Base-by-base conservation (phyloP, 441 rosid genomes). In the Flueggea neowawraea region DNA sequence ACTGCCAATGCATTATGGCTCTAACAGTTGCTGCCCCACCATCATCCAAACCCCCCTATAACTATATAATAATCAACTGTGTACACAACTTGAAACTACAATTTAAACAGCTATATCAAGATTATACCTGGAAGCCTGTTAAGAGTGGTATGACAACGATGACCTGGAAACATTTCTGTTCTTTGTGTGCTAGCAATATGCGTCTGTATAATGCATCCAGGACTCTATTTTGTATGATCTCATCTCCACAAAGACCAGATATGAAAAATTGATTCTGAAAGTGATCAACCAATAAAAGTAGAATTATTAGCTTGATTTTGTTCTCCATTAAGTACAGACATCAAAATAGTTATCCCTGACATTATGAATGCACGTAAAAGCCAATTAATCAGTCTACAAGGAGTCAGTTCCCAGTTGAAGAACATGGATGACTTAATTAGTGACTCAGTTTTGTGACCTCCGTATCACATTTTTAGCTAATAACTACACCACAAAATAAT, bases 1-100 rank as follows among this genome's bases (percentile, higher is more conserved):
- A 88, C 78, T 92, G 99, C 99, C 98, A 95, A 71, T 95, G 99
- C 96, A 90, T 88, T 80, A 92, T 85, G 71, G 99, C 99, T 88
- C 98, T 85, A 32, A 92, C 95, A 66, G 98, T 84, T 58, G 99
- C 98, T 16, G 98, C 98, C 48, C 99, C 98, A 56, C 85, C 81
- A 79, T 92, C 99, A 65, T 92, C 98, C 75, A 92, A 60, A 54
- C 98, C 99, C 39, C 99, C 99, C 98, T 95, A 79, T 64, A 73
- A 74, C 66, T 10, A 63, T 28, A 54, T 44, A 49, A 31, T 39
- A 52, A 16, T 5, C 6, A 12, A 15, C 16, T 31, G 58, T 16
- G 12, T 0, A 16, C 32, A 16, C 31, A 4, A 9, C 15, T 31
- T 55, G 9, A 28, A 22, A 36, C 8, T 12, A 55, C 15, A 28